A percentile compares a stretch with the other conserved stretches of the same genome.
Conservation (phyloP, 2,329 filamentous ascomycete species). For the Penicillium frequentans region DNA sequence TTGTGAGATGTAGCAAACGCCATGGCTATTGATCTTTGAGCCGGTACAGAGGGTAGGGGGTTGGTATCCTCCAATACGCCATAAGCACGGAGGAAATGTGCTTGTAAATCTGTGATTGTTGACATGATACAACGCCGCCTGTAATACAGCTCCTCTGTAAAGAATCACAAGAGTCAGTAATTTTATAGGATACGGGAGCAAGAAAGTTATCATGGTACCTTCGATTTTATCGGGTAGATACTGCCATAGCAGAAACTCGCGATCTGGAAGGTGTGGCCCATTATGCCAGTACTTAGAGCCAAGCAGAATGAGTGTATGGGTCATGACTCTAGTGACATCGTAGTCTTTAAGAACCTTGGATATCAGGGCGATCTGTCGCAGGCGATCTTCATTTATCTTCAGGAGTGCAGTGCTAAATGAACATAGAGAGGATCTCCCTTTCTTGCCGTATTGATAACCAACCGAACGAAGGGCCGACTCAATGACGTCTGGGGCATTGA, state of each 20-base stretch:
- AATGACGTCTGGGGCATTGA: conserved; percentile 34
- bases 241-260: conserved; percentile 33
- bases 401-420: conserved; percentile 27
- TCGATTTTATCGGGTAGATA: conserved; percentile 40
- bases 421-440: conserved; percentile 23
- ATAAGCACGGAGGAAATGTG: conserved; percentile 42
- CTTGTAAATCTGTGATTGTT: conserved; percentile 45
- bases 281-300: conserved; percentile 40
- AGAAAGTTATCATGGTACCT: conserved; percentile 27
- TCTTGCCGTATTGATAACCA: conserved; percentile 34
- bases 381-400: conserved; percentile 38
- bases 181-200: not conserved
- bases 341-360: conserved; percentile 33
- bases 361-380: conserved; percentile 42
- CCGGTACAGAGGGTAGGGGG: conserved; percentile 13
- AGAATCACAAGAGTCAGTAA: not conserved
- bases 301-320: conserved; percentile 36
- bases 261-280: conserved; percentile 25
- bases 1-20: conserved; percentile 19
- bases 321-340: conserved; percentile 28
- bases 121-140: conserved; percentile 43
- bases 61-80: conserved; percentile 30
- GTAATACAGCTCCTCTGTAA: conserved; percentile 43
- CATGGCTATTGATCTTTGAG: conserved; percentile 6
- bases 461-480: conserved; percentile 20